phyloP scores from a whole-genome alignment of 345 rosid genomes.

The Brassica napus region Da-Ae NC_063440.1:11704501-11705000 shows the following conservation, averaged over 20 bases:
- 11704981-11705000: slow-evolving; percentile 20
- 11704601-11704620: slow-evolving; percentile 93
- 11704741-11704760: slow-evolving; percentile 66
- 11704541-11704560: slow-evolving; percentile 84
- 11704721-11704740: slow-evolving; percentile 58
- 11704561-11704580: slow-evolving; percentile 75
- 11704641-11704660: slow-evolving; percentile 49
- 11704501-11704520: slow-evolving; percentile 34
- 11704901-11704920: slow-evolving; percentile 47
- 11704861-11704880: slow-evolving; percentile 35
- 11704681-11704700: slow-evolving; percentile 75
- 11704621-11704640: slow-evolving; percentile 83
- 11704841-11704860: slow-evolving; percentile 42
- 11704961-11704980: slow-evolving; percentile 14
- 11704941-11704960: slow-evolving; percentile 32
- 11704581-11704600: slow-evolving; percentile 96
- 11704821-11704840: slow-evolving; percentile 63
- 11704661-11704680: slow-evolving; percentile 54
- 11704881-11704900: slow-evolving; percentile 33
- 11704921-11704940: slow-evolving; percentile 66
- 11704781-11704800: slow-evolving; percentile 14
- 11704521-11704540: slow-evolving; percentile 14
- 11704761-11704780: slow-evolving; percentile 37
- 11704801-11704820: slow-evolving; percentile 19
- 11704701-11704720: slow-evolving; percentile 59